phyloP scores from a whole-genome alignment of 768 basidiomycete species.

The Phlebiopsis flavidoalba region DNA sequence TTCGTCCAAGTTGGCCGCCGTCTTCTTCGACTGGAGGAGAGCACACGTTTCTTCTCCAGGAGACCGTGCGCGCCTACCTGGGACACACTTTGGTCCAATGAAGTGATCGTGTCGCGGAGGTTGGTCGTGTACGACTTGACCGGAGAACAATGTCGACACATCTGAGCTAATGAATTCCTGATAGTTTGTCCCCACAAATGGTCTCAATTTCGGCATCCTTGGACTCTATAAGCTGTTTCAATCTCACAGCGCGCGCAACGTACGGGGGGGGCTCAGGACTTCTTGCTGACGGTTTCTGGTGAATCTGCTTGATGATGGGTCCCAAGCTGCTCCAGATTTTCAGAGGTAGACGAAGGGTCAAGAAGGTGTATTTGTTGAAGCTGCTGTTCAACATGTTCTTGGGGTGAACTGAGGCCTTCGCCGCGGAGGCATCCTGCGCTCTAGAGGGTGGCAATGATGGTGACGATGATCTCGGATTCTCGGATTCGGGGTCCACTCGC shows the following conservation, averaged over 20 bases:
- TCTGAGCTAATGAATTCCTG: constrained; percentile 98
- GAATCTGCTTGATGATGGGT: constrained; percentile 91
- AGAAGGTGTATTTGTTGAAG: constrained; percentile 88
- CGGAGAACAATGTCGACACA: constrained; percentile 91
- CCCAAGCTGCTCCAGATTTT: constrained; percentile 95
- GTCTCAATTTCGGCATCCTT: constrained; percentile 96
- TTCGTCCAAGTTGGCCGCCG: constrained; percentile 92
- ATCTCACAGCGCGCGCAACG: too few species aligned
- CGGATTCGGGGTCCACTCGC: neutral
- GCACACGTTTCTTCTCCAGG: constrained; percentile 90
- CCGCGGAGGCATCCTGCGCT: constrained; percentile 61
- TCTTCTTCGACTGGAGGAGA: constrained; percentile 85
- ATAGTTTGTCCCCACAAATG: constrained; percentile 94
- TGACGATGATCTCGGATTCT: neutral
- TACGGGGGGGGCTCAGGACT: too few species aligned
- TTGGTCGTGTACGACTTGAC: constrained; percentile 96
- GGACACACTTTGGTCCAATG: constrained; percentile 82
- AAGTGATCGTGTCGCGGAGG: constrained; percentile 86
- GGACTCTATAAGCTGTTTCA: constrained; percentile 84
- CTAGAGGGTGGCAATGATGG: neutral
- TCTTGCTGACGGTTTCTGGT: constrained; percentile 86
- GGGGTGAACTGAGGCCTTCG: constrained; percentile 66
- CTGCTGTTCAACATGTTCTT: constrained; percentile 84
- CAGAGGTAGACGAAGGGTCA: constrained; percentile 82
- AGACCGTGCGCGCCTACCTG: constrained; percentile 75